phyloP scores from a whole-genome alignment of 352 stramenopile genomes.

The Phytophthora citrophthora region DNA sequence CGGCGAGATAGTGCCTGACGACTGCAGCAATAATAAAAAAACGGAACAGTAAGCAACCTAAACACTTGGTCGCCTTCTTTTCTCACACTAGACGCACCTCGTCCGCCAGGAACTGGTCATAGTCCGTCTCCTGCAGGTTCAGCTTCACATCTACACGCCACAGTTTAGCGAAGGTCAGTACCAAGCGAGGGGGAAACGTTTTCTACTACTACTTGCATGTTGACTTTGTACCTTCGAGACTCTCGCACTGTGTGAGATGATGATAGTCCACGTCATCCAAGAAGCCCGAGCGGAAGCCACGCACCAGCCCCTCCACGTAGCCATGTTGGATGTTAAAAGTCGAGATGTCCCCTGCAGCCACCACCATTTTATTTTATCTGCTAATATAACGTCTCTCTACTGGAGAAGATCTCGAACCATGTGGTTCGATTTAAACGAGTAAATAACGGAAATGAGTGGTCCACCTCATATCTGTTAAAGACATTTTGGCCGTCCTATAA shows the following conservation, averaged over 20 bases:
- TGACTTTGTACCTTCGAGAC: constrained; percentile 73
- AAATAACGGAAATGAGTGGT: no score
- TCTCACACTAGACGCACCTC: constrained; percentile 55
- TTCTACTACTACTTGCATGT: no score
- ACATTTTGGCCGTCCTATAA: no score
- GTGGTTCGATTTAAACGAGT: no score
- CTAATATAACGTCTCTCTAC: no score
- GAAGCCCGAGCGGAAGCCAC: constrained; percentile 94
- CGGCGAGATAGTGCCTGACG: constrained; percentile 65
- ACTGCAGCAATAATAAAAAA: constrained; percentile 59
- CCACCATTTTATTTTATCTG: constrained; percentile 44
- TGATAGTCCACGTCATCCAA: constrained; percentile 92
- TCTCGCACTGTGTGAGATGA: constrained; percentile 91
- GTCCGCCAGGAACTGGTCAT: constrained; percentile 96
- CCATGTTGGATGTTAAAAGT: constrained; percentile 99
- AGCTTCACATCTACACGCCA: constrained; percentile 78
- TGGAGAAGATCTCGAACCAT: no score
- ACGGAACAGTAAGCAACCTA: constrained; percentile 9
- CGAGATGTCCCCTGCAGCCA: constrained; percentile 89
- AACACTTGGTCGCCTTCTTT: neutral
- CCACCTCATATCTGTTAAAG: no score
- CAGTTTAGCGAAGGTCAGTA: constrained; percentile 8
- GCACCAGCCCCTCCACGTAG: constrained; percentile 97
- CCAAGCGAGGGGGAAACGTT: neutral
- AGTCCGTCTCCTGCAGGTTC: constrained; percentile 99